Conservation (phyloP, 2,329 filamentous ascomycete species). For the Claviceps sp. region DNA sequence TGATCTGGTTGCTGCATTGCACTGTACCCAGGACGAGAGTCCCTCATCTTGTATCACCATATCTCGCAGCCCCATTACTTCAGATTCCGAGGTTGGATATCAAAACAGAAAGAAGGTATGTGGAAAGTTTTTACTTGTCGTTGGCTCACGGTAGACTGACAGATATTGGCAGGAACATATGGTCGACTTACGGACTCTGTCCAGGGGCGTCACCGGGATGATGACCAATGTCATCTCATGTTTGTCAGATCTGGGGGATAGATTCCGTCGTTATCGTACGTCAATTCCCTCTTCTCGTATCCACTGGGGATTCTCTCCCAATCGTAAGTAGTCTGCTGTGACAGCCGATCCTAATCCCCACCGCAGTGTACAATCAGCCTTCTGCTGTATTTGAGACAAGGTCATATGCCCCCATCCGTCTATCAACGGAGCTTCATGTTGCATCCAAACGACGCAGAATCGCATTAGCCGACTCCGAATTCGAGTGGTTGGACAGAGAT, state of each 20-base stretch:
- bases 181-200: constrained; percentile 9
- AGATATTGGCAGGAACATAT: constrained; percentile 9
- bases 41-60: constrained; percentile 4
- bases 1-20: constrained; percentile 16
- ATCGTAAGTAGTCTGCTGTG: background rate
- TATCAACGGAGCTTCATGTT: constrained; percentile 8
- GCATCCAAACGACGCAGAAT: constrained; percentile 17
- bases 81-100: constrained; percentile 1
- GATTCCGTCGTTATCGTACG: constrained; percentile 14
- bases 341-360: background rate
- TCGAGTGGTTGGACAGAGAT: constrained; percentile 15
- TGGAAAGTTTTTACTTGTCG: background rate
- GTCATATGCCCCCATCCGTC: constrained; percentile 8
- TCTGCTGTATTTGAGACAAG: constrained; percentile 14
- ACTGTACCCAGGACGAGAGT: constrained; percentile 2
- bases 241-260: constrained; percentile 15
- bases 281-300: background rate
- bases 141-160: background rate
- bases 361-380: constrained; percentile 8
- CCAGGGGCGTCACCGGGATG: constrained; percentile 16
- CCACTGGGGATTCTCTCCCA: background rate
- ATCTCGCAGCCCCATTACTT: background rate
- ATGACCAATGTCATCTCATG: constrained; percentile 15
- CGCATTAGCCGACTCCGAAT: constrained; percentile 7
- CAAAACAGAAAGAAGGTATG: constrained; percentile 2